Conservation (phyloP, 441 rosid genomes). For the Bruguiera hainesii region DNA sequence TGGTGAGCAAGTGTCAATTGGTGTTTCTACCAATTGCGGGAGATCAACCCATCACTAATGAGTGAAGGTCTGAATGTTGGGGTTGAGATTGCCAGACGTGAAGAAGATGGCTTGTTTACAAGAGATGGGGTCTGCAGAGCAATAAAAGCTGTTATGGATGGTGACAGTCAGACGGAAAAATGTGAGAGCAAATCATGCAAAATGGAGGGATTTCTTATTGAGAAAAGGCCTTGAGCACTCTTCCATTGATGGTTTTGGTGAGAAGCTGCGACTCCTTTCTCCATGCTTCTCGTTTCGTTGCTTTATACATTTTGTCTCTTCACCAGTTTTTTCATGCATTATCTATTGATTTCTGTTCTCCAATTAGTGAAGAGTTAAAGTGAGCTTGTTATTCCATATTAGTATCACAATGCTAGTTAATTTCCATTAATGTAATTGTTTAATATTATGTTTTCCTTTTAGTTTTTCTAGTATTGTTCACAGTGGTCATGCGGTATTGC, state of each 20-base stretch:
- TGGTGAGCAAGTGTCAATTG: constrained; percentile 38
- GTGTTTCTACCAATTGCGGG: constrained; percentile 37
- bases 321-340: too few relatives aligned
- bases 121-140: constrained; percentile 35
- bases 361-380: too few relatives aligned
- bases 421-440: too few relatives aligned
- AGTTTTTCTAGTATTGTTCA: too few relatives aligned
- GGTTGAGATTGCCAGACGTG: constrained; percentile 41
- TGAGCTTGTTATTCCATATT: too few relatives aligned
- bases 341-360: too few relatives aligned
- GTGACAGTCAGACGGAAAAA: constrained; percentile 25
- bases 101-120: constrained; percentile 38
- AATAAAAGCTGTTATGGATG: constrained; percentile 36
- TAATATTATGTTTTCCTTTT: too few relatives aligned
- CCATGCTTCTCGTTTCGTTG: too few relatives aligned
- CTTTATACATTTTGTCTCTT: too few relatives aligned
- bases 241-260: constrained; percentile 27
- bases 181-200: constrained; percentile 33
- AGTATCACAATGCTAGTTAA: too few relatives aligned
- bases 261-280: too few relatives aligned
- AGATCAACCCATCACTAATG: constrained; percentile 39
- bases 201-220: constrained; percentile 27
- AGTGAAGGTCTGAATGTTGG: constrained; percentile 38
- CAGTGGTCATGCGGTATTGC: too few relatives aligned
- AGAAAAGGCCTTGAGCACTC: constrained; percentile 29